Percentiles rank a stretch among this genome's conserved stretches.
Evolutionary conservation across 768 basidiomycete genomes (phyloP).

Genomic region (Pholiota molesta): DNA sequence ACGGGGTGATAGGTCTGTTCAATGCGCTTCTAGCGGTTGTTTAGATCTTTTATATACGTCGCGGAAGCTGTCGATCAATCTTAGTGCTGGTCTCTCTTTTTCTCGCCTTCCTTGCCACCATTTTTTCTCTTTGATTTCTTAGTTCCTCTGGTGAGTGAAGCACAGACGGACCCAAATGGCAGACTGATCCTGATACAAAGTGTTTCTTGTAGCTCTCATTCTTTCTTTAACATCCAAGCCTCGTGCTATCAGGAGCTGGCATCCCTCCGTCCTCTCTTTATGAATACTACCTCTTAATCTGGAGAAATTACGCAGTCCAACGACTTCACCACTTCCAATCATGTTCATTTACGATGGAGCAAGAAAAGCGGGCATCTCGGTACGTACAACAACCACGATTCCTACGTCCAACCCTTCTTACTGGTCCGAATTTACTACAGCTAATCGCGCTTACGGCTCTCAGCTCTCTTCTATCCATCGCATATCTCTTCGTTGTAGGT

Average conservation of each 20-base stretch:
- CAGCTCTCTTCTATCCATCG: constrained; percentile 16
- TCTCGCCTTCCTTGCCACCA: not conserved
- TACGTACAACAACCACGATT: constrained; percentile 1
- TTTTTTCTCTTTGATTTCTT: not conserved
- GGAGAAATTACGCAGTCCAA: not conserved
- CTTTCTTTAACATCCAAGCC: not conserved
- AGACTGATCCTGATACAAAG: not conserved
- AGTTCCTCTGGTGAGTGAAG: not conserved
- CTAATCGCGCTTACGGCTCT: constrained; percentile 19
- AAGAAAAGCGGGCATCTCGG: constrained; percentile 20
- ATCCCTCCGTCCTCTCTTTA: not conserved
- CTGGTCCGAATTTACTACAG: not conserved
- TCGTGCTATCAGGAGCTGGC: not conserved
- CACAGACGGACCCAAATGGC: not conserved
- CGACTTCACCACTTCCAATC: constrained; percentile 1
- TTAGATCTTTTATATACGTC: not conserved
- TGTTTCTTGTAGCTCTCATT: not conserved
- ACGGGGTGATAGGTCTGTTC: not conserved
- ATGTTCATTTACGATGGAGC: constrained; percentile 11
- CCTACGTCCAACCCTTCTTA: not conserved
- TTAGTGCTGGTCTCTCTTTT: constrained; percentile 9
- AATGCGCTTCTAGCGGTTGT: not conserved
- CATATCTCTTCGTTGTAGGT: constrained; percentile 19
- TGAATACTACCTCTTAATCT: not conserved
- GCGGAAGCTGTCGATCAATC: not conserved